Conservation (phyloP, 345 rosid genomes). For the Euphorbia peplus region DNA sequence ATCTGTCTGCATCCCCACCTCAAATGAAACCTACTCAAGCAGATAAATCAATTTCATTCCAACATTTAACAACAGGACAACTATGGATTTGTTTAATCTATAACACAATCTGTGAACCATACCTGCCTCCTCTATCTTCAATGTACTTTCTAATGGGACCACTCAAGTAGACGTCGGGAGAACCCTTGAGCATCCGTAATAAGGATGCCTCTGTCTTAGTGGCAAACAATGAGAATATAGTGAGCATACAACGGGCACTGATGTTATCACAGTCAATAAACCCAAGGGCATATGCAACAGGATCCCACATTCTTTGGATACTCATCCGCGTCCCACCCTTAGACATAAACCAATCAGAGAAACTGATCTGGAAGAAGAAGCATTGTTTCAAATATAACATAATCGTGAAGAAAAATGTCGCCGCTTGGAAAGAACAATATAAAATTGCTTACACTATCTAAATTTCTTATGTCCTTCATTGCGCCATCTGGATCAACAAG, state of each 20-base stretch:
- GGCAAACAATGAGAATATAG: constrained; percentile 95
- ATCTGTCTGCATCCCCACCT: constrained; percentile 99
- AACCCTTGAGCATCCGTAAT: constrained; percentile 98
- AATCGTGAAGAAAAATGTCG: not conserved
- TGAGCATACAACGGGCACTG: constrained; percentile 99
- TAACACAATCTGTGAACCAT: constrained; percentile 6
- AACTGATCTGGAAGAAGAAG: constrained; percentile 68
- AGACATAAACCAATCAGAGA: constrained; percentile 96
- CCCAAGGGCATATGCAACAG: constrained; percentile 99
- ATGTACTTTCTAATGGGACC: constrained; percentile 92
- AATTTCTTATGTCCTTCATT: constrained; percentile 73
- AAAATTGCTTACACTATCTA: constrained; percentile 65
- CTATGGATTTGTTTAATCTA: not conserved
- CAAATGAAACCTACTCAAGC: constrained; percentile 78
- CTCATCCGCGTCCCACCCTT: constrained; percentile 91
- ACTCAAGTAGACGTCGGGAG: constrained; percentile 89
- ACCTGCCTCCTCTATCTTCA: constrained; percentile 89
- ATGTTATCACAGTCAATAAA: constrained; percentile 98
- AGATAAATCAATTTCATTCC: constrained; percentile 15
- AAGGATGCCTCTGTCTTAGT: constrained; percentile 99
- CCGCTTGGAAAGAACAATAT: constrained; percentile 4
- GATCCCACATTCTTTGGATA: constrained; percentile 99
- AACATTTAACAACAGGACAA: not conserved
- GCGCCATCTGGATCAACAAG: constrained; percentile 89
- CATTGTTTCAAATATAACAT: constrained; percentile 3